Evolutionary conservation across 495 filamentous ascomycete species (phyloP).

Genomic region (Melanomma pulvis-pyrius): DNA sequence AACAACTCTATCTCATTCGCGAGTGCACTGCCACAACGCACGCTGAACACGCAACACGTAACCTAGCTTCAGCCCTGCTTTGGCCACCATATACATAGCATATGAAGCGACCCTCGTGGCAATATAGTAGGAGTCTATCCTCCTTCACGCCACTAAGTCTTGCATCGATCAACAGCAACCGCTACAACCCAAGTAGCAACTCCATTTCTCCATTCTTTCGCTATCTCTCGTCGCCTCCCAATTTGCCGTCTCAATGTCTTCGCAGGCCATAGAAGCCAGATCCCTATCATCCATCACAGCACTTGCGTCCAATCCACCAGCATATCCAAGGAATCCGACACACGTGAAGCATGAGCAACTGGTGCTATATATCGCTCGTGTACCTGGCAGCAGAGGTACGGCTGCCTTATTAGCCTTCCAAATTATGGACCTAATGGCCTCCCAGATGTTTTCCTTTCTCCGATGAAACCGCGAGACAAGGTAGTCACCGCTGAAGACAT

Average conservation of each 20-base stretch:
- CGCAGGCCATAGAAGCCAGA: constrained; percentile 66
- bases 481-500: constrained; percentile 88
- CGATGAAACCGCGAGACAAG: constrained; percentile 81
- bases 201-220: constrained; percentile 3
- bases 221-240: background rate
- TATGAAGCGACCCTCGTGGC: background rate
- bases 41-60: background rate
- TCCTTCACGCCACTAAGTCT: background rate
- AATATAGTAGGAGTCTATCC: background rate
- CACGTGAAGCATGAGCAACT: constrained; percentile 66
- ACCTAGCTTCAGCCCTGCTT: background rate
- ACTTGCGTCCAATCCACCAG: constrained; percentile 83
- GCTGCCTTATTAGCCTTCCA: constrained; percentile 15
- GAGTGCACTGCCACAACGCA: background rate
- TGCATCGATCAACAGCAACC: background rate
- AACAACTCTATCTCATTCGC: background rate
- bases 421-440: constrained; percentile 9
- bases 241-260: constrained; percentile 20
- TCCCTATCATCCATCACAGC: constrained; percentile 79
- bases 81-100: background rate
- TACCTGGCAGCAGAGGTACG: constrained; percentile 86
- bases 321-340: constrained; percentile 75
- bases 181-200: constrained; percentile 37
- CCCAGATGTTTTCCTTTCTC: constrained; percentile 89
- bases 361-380: constrained; percentile 85